Evolutionary conservation across 257 asterid species (phyloP).

Genomic region (Henckelia pumila): DNA sequence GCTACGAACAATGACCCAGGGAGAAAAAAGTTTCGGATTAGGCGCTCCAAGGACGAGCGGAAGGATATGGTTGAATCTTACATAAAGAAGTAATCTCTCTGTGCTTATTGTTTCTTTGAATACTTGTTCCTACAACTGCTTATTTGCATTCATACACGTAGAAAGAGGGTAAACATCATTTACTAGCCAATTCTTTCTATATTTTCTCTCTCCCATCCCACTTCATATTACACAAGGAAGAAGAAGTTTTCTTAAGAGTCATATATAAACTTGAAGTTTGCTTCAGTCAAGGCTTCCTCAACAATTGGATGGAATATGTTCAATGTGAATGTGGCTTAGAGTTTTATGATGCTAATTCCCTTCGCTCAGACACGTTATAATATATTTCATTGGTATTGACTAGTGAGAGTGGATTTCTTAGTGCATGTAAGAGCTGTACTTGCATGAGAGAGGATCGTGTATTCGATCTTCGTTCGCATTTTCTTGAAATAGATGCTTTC

Average conservation of each 20-base stretch:
- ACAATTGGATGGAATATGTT: not conserved
- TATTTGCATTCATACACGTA: not conserved
- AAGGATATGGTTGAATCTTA: conserved; percentile 79
- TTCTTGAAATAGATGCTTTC: not conserved
- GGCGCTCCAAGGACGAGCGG: conserved; percentile 93
- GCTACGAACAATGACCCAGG: conserved; percentile 62
- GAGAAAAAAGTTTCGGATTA: conserved; percentile 69
- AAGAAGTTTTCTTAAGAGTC: no score
- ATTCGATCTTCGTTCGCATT: not conserved
- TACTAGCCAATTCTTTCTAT: not conserved
- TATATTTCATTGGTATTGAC: not conserved
- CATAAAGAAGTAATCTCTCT: conserved; percentile 58
- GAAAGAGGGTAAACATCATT: not conserved
- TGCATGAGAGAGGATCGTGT: not conserved
- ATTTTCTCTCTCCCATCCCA: not conserved
- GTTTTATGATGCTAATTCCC: not conserved
- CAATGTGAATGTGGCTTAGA: no score
- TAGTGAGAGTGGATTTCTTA: not conserved
- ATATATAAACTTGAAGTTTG: no score
- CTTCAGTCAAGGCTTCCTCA: not conserved
- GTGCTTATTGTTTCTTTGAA: not conserved
- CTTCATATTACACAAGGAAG: not conserved
- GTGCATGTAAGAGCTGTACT: not conserved
- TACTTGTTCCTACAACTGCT: not conserved
- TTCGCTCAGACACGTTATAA: no score